These are phyloP conservation scores for Digitaria exilis DNA, from an alignment of 202 grass and related monocot species.

Conservation along the genomic window DNA sequence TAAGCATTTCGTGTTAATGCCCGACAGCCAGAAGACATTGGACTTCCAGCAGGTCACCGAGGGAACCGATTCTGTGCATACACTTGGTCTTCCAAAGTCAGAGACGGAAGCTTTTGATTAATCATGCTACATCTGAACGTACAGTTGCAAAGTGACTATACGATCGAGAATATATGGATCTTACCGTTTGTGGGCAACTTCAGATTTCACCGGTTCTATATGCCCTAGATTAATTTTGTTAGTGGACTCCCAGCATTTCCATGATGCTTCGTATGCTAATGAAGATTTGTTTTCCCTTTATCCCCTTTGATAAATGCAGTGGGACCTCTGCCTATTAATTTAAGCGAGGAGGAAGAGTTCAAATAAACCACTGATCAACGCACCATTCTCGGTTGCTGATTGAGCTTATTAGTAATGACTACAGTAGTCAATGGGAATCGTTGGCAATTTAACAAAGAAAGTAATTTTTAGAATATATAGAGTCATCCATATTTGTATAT, in stretches of 20 bases:
- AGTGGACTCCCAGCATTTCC: background rate
- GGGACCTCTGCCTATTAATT: background rate
- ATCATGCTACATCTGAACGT: background rate
- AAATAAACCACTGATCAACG: background rate
- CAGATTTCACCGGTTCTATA: background rate
- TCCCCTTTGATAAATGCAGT: background rate
- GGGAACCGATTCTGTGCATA: conserved; percentile 22
- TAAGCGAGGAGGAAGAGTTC: background rate
- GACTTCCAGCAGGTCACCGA: background rate
- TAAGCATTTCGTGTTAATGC: conserved; percentile 41
- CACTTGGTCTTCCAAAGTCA: conserved; percentile 19
- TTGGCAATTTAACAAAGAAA: no score
- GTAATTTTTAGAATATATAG: background rate
- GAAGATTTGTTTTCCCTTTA: background rate
- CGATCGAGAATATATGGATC: background rate
- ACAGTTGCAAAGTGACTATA: background rate
- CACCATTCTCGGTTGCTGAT: background rate
- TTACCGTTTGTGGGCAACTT: background rate
- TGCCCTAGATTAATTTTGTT: background rate
- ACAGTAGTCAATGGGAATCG: no score
- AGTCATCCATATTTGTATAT: background rate
- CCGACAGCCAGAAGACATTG: conserved; percentile 27
- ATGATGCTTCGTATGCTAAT: background rate
- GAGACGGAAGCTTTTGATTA: conserved; percentile 29
- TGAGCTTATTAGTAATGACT: background rate